Percentiles rank a stretch among this genome's conserved stretches.
phyloP scores from a whole-genome alignment of 169 alveolate species.

The Eimeria sp. region DNA sequence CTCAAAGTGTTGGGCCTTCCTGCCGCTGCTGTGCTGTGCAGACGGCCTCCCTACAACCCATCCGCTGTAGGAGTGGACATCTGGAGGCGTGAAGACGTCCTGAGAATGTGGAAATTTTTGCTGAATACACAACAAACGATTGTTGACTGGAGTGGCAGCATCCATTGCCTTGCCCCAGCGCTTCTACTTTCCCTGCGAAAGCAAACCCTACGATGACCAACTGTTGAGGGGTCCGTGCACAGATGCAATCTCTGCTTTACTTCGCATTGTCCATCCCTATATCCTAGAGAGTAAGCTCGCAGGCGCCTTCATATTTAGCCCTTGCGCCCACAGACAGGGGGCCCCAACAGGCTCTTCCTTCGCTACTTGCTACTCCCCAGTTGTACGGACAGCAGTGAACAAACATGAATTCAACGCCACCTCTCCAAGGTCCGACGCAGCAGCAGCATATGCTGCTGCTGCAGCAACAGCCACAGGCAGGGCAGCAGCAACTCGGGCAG shows the following conservation, averaged over 20 bases:
- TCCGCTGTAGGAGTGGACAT: not conserved
- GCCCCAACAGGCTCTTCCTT: too few relatives aligned
- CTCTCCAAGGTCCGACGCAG: conserved; percentile 36
- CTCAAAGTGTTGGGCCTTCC: not conserved
- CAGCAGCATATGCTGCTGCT: conserved; percentile 53
- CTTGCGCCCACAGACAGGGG: not conserved
- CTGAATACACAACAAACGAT: not conserved
- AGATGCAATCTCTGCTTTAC: not conserved
- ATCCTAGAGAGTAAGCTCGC: not conserved
- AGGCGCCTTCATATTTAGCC: too few relatives aligned
- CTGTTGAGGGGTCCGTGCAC: not conserved
- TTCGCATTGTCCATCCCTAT: not conserved
- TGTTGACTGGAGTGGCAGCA: not conserved
- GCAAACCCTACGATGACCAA: not conserved
- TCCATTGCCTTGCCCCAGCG: not conserved
- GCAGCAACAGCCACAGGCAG: conserved; percentile 67
- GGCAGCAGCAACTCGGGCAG: conserved; percentile 58
- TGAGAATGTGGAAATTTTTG: not conserved
- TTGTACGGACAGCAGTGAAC: not conserved
- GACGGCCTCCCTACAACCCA: not conserved
- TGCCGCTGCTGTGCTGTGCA: not conserved
- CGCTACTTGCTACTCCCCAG: not conserved
- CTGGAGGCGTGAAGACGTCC: not conserved
- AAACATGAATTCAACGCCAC: conserved; percentile 41
- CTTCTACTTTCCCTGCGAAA: not conserved